A percentile compares a stretch with the other conserved stretches of the same genome.
phyloP scores from a whole-genome alignment of 148 eudicot species.

The Vaccinium macrocarpon region DNA sequence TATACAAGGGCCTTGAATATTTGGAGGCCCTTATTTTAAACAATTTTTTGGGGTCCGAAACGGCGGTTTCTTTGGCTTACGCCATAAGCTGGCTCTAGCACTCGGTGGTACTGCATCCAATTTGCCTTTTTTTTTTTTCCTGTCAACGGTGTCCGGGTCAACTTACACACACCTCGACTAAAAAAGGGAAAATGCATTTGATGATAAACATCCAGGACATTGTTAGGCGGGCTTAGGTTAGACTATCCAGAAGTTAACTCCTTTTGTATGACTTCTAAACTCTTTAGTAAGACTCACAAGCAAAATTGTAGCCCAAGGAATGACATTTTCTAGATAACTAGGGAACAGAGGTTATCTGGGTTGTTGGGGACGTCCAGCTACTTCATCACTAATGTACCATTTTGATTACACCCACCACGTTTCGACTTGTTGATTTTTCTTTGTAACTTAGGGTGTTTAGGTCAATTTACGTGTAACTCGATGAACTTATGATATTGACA shows the following conservation, averaged over 20 bases:
- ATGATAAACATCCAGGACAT: neutral
- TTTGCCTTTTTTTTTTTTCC: too few relatives aligned
- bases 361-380: conserved; percentile 1
- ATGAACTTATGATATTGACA: neutral
- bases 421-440: neutral
- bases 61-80: too few relatives aligned
- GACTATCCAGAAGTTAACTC: neutral
- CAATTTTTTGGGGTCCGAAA: too few relatives aligned
- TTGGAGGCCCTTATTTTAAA: too few relatives aligned
- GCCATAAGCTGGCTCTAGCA: too few relatives aligned
- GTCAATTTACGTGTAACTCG: neutral
- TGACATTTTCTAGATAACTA: neutral
- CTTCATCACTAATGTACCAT: neutral
- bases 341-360: conserved; percentile 1
- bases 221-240: neutral
- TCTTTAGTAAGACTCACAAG: neutral
- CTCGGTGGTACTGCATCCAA: conserved; percentile 20
- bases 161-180: too few relatives aligned
- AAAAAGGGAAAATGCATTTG: conserved; percentile 22
- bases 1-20: too few relatives aligned
- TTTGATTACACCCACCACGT: neutral
- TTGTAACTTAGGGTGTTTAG: too few relatives aligned
- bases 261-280: neutral
- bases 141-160: too few relatives aligned
- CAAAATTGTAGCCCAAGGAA: neutral